Evolutionary conservation across 2,329 filamentous ascomycete genomes (phyloP), one percentile per base, ranked within the genome.

Genomic region (Aspergillus intermedius): DNA sequence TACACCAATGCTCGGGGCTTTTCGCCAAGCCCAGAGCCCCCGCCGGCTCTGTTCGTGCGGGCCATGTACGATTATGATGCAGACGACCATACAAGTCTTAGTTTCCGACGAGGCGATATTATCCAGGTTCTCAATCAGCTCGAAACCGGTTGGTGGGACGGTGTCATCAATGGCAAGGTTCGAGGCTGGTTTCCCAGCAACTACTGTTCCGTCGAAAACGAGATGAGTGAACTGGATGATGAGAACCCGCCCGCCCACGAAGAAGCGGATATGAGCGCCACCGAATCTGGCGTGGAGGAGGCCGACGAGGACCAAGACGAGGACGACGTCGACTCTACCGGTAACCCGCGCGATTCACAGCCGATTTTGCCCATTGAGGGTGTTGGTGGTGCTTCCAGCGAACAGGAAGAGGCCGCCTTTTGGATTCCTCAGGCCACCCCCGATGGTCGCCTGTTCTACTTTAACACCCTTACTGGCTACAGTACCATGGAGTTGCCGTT

Each of bases 171-270:
- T 63, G 89, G 91, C 50, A 60, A 51, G 46, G 87, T 95, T 59
- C 85, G 93, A 66, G 93, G 93, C 67, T 98, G 93, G 93, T 98
- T 98, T 69, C 93, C 93, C 34, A 97, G 91, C 77, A 98, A 98
- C 70, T 98, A 98, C 74, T 97, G 93, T 74, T 84, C 89, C 57
- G 83, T 93, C 54, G 86, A 97, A 60, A 81, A 83, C 51, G 84
- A 83, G 59, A 80, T 86, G 45, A 86, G 88, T 59, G 87, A 94
- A 54, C 76, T 86, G 25, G 78, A 80, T 39, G 83, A 88, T 47
- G 73, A 78, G 12, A 74, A 75, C 54, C 77, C 79, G 46, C 80
- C 78, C 57, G 76, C 67, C 41, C 77, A 75, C 45, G 68, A 78
- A 47, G 76, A 81, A 48, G 79, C 78, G 46, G 71, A 79, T 47